Base-by-base conservation (phyloP, 768 basidiomycete species). In the Lepiota brunneoincarnata region DNA sequence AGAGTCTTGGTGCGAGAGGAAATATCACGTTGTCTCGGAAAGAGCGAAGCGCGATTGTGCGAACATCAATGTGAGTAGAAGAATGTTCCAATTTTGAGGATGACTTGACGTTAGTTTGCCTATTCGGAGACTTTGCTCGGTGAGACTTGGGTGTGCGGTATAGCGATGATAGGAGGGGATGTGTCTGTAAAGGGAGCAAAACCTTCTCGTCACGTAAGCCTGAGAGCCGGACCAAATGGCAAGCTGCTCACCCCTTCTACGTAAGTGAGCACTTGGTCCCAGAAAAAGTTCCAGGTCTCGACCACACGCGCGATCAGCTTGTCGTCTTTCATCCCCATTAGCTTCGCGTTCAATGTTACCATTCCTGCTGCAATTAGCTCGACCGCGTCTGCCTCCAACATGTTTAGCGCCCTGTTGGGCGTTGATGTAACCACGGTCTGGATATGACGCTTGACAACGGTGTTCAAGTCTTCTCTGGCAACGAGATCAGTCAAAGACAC, bases 231-330 rank as follows among this genome's bases (percentile, higher is more conserved):
- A 14, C 15, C 26, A 14, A 43, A 10, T 6, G 5, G n/a, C 18
- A 28, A 31, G 28, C 26, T 37, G 76, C 85, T 64, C 61, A 93
- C 91, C 51, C 90, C 91, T 77, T 93, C 91, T 31, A 93, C 75
- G 64, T 93, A 94, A 6, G 91, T 88, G 6, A 94, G 72, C 23
- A 93, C 85, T 56, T 90, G 85, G 61, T 89, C 89, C 88, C 91
- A 96, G 70, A 97, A 97, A 75, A 96, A 95, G 12, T 79, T 82
- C 93, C 94, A 98, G 15, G 90, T 77, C 61, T 95, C 93, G 1
- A 93, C 89, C 15, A 96, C 78, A 24, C 91, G 78, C 4, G 75
- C 74, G 4, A 95, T 72, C 14, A 98, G 75, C 63, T 87, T 82
- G 36, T 87, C 86, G 39, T 95, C 93, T 23, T 93, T 88, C 7